Evolutionary conservation across 345 rosid species (phyloP), one percentile per base, ranked within the genome.

Genomic region (Atalantia buxifolia): DNA sequence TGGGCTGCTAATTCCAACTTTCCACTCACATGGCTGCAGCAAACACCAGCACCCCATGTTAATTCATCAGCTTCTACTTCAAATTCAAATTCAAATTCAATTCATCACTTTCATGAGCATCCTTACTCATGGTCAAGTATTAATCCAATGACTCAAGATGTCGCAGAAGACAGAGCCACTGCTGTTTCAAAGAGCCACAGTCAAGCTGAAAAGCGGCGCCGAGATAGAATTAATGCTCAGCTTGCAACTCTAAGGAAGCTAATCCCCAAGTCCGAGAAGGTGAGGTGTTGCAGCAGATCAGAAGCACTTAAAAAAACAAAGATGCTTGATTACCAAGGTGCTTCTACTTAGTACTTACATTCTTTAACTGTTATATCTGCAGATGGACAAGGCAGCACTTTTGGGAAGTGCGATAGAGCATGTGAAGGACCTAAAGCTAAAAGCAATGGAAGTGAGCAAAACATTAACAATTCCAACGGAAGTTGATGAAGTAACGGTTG

Each of bases 341-440:
- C 33, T 63, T 40, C 50, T 61, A 3, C 50, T 45, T 45, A 4
- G 16, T 61, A 13, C 50, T 45, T 45, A 45, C 50, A 12, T 10
- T 45, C 16, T 45, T 45, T 45, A 45, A 45, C 10, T 45, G 50
- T 27, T 18, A 6, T 13, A 31, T 62, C 35, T 75, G 77, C 88
- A 95, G 99, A 83, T 95, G 86, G 98, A 95, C 88, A 95, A 95
- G 82, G 99, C 99, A 76, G 94, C 97, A 31, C 87, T 95, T 0
- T 77, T 95, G 62, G 94, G 90, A 69, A 91, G 84, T 69, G 98
- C 87, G 48, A 87, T 93, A 33, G 94, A 92, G 42, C 90, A 88
- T 18, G 93, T 93, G 30, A 93, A 90, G 68, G 91, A 93, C 27
- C 91, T 95, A 14, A 93, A 89, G 79, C 80, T 78, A 57, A 85